phyloP scores from a whole-genome alignment of 2,329 filamentous ascomycete species.

The Aspergillus nomiae region DNA sequence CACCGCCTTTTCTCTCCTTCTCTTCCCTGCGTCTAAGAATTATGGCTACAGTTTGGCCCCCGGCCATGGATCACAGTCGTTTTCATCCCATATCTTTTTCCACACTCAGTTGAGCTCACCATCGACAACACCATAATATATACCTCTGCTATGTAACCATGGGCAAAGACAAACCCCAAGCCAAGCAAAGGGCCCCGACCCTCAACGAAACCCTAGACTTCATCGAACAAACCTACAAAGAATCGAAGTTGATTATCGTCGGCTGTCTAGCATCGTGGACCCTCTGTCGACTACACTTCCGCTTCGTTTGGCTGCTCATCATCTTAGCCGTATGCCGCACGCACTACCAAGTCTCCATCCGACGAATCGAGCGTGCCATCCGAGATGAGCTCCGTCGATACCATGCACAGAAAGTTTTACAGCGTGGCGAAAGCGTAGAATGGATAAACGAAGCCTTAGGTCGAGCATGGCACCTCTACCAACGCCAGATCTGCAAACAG shows the following conservation, averaged over 20 bases:
- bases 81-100: not conserved
- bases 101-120: not conserved
- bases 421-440: constrained; percentile 15
- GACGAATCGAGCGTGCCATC: constrained; percentile 15
- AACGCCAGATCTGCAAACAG: constrained; percentile 12
- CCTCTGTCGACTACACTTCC: constrained; percentile 15
- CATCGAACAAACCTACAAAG: constrained; percentile 17
- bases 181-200: not conserved
- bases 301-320: constrained; percentile 14
- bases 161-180: constrained; percentile 7
- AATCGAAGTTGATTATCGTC: constrained; percentile 19
- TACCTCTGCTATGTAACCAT: constrained; percentile 5
- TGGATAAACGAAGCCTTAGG: constrained; percentile 16
- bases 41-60: not conserved
- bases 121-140: not conserved
- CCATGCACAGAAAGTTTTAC: constrained; percentile 12
- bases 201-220: constrained; percentile 5
- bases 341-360: constrained; percentile 12
- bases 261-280: constrained; percentile 18
- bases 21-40: not conserved
- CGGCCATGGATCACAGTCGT: not conserved
- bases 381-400: constrained; percentile 17
- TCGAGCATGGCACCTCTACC: constrained; percentile 20
- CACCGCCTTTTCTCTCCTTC: not conserved
- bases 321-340: constrained; percentile 19